Percentiles rank a stretch among this genome's conserved stretches.
These are phyloP conservation scores for Paramecium tetraurelia DNA, from an alignment of 73 alveolate species.

Conservation along the genomic window DNA sequence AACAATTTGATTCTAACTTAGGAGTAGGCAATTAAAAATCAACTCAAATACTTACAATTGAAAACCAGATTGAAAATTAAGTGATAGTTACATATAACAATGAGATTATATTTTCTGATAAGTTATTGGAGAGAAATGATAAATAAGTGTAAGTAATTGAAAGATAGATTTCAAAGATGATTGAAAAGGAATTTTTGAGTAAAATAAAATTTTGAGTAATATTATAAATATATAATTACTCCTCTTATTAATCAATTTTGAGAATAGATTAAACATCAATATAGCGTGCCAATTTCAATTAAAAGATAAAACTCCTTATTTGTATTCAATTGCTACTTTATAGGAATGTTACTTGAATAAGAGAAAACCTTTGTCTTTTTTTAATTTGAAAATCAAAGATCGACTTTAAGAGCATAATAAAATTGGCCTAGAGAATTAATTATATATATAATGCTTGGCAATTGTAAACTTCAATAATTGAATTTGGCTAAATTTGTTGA, in stretches of 20 bases:
- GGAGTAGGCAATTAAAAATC: neutral
- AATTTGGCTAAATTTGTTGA: neutral
- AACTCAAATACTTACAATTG: neutral
- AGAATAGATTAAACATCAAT: neutral
- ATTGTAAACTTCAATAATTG: neutral
- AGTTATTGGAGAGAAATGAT: neutral
- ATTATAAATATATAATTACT: neutral
- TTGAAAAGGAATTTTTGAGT: conserved; percentile 12
- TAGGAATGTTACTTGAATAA: no score
- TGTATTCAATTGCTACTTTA: no score
- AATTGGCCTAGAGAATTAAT: no score
- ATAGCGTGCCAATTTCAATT: no score
- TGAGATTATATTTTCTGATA: neutral
- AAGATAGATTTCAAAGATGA: neutral
- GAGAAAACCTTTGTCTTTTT: no score
- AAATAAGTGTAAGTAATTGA: neutral
- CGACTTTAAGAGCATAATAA: no score
- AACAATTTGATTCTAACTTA: neutral
- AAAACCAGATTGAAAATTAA: neutral
- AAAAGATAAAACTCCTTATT: no score
- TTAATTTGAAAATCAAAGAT: no score
- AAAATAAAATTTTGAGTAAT: neutral
- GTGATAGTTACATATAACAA: neutral
- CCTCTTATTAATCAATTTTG: neutral
- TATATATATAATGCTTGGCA: neutral